phyloP scores from a whole-genome alignment of 1,284 basidiomycete species.

The Mycena sp. region DNA sequence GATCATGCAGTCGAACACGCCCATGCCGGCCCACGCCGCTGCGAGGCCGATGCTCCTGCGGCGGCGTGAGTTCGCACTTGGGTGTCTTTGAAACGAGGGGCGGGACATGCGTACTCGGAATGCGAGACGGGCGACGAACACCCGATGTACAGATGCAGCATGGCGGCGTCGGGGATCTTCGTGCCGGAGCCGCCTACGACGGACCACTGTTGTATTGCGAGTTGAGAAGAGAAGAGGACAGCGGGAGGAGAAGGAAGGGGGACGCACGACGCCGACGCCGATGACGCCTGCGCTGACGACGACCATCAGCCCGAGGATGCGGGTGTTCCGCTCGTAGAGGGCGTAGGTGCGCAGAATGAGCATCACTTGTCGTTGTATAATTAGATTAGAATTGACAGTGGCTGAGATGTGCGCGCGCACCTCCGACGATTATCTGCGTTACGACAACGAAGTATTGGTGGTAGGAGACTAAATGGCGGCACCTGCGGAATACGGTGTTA shows the following conservation, averaged over 20 bases:
- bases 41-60: constrained; percentile 5
- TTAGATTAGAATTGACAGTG: neutral
- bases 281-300: neutral
- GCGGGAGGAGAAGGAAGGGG: neutral
- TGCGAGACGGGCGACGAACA: neutral
- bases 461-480: neutral
- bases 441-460: constrained; percentile 6
- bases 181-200: too few relatives aligned
- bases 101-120: neutral
- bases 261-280: constrained; percentile 8
- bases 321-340: constrained; percentile 10
- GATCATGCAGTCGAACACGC: constrained; percentile 14
- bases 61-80: too few relatives aligned
- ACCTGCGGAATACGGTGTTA: neutral
- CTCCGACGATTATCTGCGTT: constrained; percentile 5
- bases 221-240: too few relatives aligned
- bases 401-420: neutral
- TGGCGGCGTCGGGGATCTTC: neutral
- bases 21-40: constrained; percentile 11
- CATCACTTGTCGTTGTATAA: neutral
- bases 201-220: too few relatives aligned
- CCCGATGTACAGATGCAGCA: neutral
- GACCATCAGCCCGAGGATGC: constrained; percentile 2
- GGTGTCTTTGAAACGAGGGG: too few relatives aligned
- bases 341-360: constrained; percentile 21